A percentile compares a stretch with the other conserved stretches of the same genome.
Conservation (phyloP, 2,329 filamentous ascomycete genomes). For the Aspergillus tamarii region DNA sequence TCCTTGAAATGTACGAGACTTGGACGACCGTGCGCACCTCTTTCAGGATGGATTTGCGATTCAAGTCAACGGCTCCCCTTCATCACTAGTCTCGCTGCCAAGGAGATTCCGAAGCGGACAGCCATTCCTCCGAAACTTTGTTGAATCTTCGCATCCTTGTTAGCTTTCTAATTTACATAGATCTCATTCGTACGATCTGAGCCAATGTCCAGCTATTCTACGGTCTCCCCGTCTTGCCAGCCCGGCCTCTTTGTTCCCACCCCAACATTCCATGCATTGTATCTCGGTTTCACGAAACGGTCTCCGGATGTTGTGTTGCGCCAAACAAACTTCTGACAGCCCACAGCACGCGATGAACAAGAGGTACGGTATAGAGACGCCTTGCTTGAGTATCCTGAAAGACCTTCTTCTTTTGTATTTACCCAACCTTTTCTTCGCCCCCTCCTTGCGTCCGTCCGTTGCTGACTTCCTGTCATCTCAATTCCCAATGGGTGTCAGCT, state of each 20-base stretch:
- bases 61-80: slow-evolving; percentile 12
- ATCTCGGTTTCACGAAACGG: slow-evolving; percentile 27
- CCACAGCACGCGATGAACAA: slow-evolving; percentile 16
- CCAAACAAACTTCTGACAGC: slow-evolving; percentile 26
- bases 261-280: slow-evolving; percentile 21
- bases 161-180: slow-evolving; percentile 1
- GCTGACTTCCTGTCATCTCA: neutral
- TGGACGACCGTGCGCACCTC: slow-evolving; percentile 10
- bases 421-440: neutral
- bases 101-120: neutral
- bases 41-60: slow-evolving; percentile 7
- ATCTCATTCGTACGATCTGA: slow-evolving; percentile 1
- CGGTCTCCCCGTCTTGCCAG: slow-evolving; percentile 8
- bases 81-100: slow-evolving; percentile 8
- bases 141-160: slow-evolving; percentile 5
- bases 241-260: slow-evolving; percentile 7
- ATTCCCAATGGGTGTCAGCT: neutral
- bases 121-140: slow-evolving; percentile 4
- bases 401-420: neutral
- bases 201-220: neutral
- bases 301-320: slow-evolving; percentile 24
- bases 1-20: slow-evolving; percentile 5
- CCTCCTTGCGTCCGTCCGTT: neutral
- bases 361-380: neutral
- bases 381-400: slow-evolving; percentile 1